phyloP scores from a whole-genome alignment of 805 yeast species.

The Nakazawaea pomicola region DNA sequence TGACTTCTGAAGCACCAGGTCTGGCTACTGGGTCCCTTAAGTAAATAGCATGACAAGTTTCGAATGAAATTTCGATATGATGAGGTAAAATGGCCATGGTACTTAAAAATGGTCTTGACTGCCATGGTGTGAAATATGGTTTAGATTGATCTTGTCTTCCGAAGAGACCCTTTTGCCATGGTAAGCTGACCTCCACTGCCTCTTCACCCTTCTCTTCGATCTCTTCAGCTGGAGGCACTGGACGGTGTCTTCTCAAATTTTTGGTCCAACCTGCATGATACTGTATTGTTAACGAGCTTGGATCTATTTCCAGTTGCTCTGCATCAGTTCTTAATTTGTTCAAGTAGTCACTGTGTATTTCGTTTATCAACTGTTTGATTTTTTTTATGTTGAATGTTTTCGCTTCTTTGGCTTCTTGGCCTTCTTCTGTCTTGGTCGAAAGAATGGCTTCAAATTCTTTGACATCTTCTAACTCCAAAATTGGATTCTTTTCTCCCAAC shows the following conservation, averaged over 20 bases:
- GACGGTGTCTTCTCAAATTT: slow-evolving; percentile 35
- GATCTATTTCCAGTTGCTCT: slow-evolving; percentile 16
- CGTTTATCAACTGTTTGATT: slow-evolving; percentile 27
- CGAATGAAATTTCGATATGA: slow-evolving; percentile 85
- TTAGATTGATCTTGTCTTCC: slow-evolving; percentile 77
- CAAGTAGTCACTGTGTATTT: slow-evolving; percentile 25
- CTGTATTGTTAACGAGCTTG: not conserved
- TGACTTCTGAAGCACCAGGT: slow-evolving; percentile 94
- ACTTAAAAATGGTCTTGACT: slow-evolving; percentile 87
- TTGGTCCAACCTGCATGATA: slow-evolving; percentile 42
- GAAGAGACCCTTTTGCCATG: slow-evolving; percentile 77
- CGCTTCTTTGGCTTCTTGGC: slow-evolving; percentile 26
- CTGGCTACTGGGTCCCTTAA: slow-evolving; percentile 95
- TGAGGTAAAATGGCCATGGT: slow-evolving; percentile 90
- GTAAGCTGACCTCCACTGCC: slow-evolving; percentile 51
- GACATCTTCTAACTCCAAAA: slow-evolving; percentile 17
- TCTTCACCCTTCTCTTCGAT: slow-evolving; percentile 27
- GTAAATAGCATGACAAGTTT: slow-evolving; percentile 94
- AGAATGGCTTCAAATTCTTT: slow-evolving; percentile 33
- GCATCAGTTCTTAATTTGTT: slow-evolving; percentile 24
- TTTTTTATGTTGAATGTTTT: slow-evolving; percentile 24
- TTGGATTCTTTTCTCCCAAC: slow-evolving; percentile 18
- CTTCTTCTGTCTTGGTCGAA: slow-evolving; percentile 43
- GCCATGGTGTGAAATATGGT: slow-evolving; percentile 95
- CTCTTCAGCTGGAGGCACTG: slow-evolving; percentile 29